Evolutionary conservation across 2,329 filamentous ascomycete genomes (phyloP).

Genomic region (Akanthomyces lecanii): DNA sequence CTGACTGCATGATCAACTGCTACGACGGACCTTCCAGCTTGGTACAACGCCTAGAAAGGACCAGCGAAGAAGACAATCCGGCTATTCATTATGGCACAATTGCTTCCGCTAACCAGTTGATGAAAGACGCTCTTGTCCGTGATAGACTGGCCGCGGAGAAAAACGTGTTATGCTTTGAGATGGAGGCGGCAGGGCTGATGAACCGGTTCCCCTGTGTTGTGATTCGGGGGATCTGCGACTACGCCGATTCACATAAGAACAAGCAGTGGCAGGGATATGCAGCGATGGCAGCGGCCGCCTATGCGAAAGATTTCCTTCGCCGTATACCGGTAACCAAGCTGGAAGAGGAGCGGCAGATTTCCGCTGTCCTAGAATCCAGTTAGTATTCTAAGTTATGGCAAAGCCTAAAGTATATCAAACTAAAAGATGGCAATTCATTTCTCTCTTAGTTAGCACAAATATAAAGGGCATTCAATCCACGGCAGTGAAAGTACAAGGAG

Average conservation of each 20-base stretch:
- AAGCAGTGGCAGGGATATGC: conserved; percentile 19
- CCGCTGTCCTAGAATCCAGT: too few species aligned
- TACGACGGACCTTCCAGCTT: neutral
- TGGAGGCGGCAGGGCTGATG: neutral
- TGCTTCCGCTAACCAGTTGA: neutral
- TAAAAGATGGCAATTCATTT: too few species aligned
- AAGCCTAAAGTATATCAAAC: too few species aligned
- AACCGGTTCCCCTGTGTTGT: neutral
- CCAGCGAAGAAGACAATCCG: neutral
- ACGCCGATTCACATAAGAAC: neutral
- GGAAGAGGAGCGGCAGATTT: neutral
- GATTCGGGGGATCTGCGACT: neutral
- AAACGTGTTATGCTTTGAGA: neutral
- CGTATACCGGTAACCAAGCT: neutral
- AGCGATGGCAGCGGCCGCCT: conserved; percentile 23
- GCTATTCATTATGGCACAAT: neutral
- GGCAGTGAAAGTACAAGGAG: neutral
- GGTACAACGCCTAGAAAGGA: neutral
- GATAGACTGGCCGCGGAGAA: neutral
- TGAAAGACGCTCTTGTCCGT: neutral
- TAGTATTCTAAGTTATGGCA: too few species aligned
- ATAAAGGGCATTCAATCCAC: neutral
- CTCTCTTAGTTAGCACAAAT: neutral
- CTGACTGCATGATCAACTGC: neutral
- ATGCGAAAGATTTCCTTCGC: conserved; percentile 18